Conservation (phyloP, 2,329 filamentous ascomycete species). For the Aurifilum marmelostoma region DNA sequence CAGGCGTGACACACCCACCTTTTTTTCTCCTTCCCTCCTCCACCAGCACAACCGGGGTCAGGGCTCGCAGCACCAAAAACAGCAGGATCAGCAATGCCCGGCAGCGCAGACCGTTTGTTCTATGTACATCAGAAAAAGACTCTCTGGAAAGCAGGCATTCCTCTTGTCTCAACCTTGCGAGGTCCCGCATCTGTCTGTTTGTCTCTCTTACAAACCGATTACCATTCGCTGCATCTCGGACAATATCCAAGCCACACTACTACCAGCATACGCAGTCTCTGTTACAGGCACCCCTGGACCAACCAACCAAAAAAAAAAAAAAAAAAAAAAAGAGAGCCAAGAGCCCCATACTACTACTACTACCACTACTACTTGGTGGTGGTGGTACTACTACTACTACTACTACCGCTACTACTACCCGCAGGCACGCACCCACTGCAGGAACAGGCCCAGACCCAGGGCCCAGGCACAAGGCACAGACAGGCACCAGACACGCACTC, state of each 20-base stretch:
- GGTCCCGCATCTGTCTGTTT: too few species aligned
- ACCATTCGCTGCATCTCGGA: too few species aligned
- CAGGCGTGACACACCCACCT: conserved; percentile 16
- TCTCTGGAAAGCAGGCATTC: not conserved
- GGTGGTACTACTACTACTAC: too few species aligned
- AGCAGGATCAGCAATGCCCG: conserved; percentile 3
- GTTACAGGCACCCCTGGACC: not conserved
- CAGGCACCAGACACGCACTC: not conserved
- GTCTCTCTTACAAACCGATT: too few species aligned
- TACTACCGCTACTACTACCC: too few species aligned
- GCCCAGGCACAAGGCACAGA: not conserved
- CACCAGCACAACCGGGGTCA: conserved; percentile 42
- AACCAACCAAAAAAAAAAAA: not conserved
- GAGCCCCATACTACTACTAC: not conserved
- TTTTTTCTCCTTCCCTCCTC: conserved; percentile 32
- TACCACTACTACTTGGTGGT: too few species aligned
- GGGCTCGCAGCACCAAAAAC: conserved; percentile 34
- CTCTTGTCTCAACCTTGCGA: not conserved
- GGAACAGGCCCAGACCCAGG: not conserved
- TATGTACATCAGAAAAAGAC: not conserved
- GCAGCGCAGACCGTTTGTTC: not conserved
- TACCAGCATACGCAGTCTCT: too few species aligned
- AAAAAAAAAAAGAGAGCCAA: not conserved
- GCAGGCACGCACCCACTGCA: not conserved
- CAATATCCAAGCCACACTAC: too few species aligned